Conservation (phyloP, 768 basidiomycete species). For the Gloeostereum incarnatum region DNA sequence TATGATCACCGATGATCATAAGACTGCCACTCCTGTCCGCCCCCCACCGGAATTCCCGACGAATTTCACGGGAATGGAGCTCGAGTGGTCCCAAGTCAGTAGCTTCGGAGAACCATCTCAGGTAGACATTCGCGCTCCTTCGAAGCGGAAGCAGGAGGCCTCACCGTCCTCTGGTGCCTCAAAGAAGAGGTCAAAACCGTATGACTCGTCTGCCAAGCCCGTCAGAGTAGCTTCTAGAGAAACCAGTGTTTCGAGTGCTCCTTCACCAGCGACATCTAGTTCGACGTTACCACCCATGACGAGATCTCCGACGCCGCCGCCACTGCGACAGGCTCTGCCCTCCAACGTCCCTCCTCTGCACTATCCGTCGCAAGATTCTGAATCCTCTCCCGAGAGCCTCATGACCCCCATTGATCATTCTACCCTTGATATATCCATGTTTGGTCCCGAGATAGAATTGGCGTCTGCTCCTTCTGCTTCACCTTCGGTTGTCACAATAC, state of each 20-base stretch:
- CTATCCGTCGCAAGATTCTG: conserved; percentile 30
- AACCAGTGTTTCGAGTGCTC: conserved; percentile 23
- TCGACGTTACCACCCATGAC: conserved; percentile 32
- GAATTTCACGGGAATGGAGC: conserved; percentile 25
- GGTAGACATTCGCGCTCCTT: conserved; percentile 22
- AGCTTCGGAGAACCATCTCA: conserved; percentile 15
- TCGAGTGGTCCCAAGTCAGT: conserved; percentile 40
- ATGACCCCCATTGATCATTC: conserved; percentile 28
- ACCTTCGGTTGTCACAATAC: conserved; percentile 4
- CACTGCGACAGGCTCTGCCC: too few relatives aligned
- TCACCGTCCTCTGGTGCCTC: conserved; percentile 13
- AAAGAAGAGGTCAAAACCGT: conserved; percentile 40
- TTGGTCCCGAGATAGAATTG: conserved; percentile 15
- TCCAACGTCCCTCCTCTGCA: conserved; percentile 25
- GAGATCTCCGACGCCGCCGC: conserved; percentile 35
- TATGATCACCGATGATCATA: conserved; percentile 99
- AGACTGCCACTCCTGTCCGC: conserved; percentile 36
- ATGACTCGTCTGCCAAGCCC: conserved; percentile 61
- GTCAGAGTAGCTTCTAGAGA: conserved; percentile 49
- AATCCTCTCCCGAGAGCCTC: conserved; percentile 36
- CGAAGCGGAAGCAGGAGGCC: conserved; percentile 21
- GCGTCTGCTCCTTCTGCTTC: conserved; percentile 13
- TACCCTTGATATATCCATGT: conserved; percentile 27
- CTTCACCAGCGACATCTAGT: conserved; percentile 38
- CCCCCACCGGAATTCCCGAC: conserved; percentile 20